Conservation (phyloP, 805 yeast genomes). For the Kodamaea kakaduensis region DNA sequence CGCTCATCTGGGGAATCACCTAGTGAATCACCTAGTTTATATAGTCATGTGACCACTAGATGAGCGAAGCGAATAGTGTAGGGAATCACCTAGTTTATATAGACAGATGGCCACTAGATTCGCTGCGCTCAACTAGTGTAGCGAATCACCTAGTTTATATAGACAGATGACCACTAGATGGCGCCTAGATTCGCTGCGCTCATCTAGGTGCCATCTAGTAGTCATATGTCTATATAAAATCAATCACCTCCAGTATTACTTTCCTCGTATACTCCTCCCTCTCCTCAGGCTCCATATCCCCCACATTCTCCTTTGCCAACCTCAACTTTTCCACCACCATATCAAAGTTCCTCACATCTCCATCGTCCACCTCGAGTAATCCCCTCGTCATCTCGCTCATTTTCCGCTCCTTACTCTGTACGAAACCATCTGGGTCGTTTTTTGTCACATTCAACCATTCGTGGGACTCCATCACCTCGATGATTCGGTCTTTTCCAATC, state of each 20-base stretch:
- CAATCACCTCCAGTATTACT: constrained; percentile 37
- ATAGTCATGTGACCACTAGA: no score
- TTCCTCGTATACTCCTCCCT: constrained; percentile 31
- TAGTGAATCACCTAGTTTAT: no score
- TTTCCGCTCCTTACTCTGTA: constrained; percentile 18
- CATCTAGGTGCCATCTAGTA: no score
- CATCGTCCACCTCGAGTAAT: constrained; percentile 17
- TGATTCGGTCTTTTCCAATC: constrained; percentile 39
- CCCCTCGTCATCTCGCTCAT: constrained; percentile 25
- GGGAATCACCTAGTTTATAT: no score
- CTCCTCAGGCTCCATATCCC: constrained; percentile 21
- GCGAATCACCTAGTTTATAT: no score
- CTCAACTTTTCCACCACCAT: constrained; percentile 30
- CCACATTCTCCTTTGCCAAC: constrained; percentile 31
- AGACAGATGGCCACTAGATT: no score
- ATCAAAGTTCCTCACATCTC: constrained; percentile 18
- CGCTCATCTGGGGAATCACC: no score
- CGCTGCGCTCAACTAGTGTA: no score
- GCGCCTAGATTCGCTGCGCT: no score
- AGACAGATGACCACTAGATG: no score
- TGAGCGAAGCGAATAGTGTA: no score
- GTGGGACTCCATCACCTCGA: constrained; percentile 46
- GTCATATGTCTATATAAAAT: constrained; percentile 25
- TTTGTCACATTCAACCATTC: constrained; percentile 39
- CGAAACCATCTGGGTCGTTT: constrained; percentile 15